Evolutionary conservation across 2,329 filamentous ascomycete genomes (phyloP).

Genomic region (Neofusicoccum laricinum): DNA sequence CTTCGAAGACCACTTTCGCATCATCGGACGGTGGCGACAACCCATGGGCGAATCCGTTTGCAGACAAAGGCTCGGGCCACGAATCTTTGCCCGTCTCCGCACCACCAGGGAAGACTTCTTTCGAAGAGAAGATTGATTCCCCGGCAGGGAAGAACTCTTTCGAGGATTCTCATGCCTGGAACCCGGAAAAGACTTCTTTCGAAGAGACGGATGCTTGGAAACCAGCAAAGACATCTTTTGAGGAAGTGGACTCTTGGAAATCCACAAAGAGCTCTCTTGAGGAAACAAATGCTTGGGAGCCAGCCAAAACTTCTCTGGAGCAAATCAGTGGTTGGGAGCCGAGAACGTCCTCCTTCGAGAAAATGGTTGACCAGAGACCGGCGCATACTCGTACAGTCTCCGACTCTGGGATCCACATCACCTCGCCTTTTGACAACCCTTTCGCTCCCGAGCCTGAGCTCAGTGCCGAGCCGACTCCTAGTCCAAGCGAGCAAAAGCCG

Average conservation of each 20-base stretch:
- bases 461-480: neutral
- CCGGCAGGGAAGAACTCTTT: neutral
- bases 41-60: slow-evolving; percentile 1
- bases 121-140: neutral
- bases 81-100: neutral
- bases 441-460: neutral
- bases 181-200: neutral
- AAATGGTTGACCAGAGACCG: neutral
- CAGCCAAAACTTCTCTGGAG: neutral
- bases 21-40: neutral
- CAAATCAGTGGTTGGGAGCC: neutral
- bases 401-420: neutral
- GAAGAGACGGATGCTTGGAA: neutral
- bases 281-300: neutral
- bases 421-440: slow-evolving; percentile 5
- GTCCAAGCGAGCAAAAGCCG: neutral
- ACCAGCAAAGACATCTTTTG: neutral
- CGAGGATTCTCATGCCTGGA: neutral
- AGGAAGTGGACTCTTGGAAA: neutral
- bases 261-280: neutral
- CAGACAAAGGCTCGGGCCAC: neutral
- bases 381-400: neutral
- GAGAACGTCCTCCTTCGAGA: neutral
- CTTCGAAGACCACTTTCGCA: slow-evolving; percentile 1
- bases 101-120: neutral